These are phyloP conservation scores for Musa beccarii DNA, from an alignment of 176 grass and related monocot genomes.

Conservation along the genomic window DNA sequence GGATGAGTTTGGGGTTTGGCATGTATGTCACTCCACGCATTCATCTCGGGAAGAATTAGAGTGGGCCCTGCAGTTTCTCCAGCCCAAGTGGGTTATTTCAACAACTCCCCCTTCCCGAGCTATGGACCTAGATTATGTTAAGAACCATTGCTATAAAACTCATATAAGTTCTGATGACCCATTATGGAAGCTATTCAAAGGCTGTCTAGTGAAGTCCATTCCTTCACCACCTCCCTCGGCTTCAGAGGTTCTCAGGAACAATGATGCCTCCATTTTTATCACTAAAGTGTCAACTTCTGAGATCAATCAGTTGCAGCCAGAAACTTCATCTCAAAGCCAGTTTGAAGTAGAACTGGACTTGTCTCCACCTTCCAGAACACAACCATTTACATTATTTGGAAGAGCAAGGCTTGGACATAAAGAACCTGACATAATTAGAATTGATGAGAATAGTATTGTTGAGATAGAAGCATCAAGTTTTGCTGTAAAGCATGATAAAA, in stretches of 20 bases:
- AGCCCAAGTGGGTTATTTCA: conserved; percentile 82
- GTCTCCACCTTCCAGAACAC: conserved; percentile 27
- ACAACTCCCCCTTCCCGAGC: conserved; percentile 72
- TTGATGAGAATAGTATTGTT: conserved; percentile 23
- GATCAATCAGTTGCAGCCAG: background rate
- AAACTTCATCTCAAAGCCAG: background rate
- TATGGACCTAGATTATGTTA: conserved; percentile 83
- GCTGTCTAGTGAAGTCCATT: conserved; percentile 28
- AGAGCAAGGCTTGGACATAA: conserved; percentile 70
- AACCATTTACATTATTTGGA: conserved; percentile 71
- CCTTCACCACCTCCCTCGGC: conserved; percentile 16
- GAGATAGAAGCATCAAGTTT: conserved; percentile 2
- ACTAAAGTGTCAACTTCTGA: background rate
- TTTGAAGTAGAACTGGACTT: conserved; percentile 51
- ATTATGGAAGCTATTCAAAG: conserved; percentile 65
- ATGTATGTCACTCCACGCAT: conserved; percentile 87
- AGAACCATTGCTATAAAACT: conserved; percentile 66
- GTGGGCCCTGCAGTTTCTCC: conserved; percentile 59
- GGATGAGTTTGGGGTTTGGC: conserved; percentile 73
- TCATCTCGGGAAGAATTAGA: conserved; percentile 77
- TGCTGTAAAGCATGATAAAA: background rate
- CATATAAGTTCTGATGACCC: conserved; percentile 53
- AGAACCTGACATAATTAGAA: conserved; percentile 42
- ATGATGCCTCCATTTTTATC: conserved; percentile 16
- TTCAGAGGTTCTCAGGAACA: conserved; percentile 14